Percentiles rank a stretch among this genome's conserved stretches.
phyloP scores from a whole-genome alignment of 768 basidiomycete genomes.

The Boletales sp. region DNA sequence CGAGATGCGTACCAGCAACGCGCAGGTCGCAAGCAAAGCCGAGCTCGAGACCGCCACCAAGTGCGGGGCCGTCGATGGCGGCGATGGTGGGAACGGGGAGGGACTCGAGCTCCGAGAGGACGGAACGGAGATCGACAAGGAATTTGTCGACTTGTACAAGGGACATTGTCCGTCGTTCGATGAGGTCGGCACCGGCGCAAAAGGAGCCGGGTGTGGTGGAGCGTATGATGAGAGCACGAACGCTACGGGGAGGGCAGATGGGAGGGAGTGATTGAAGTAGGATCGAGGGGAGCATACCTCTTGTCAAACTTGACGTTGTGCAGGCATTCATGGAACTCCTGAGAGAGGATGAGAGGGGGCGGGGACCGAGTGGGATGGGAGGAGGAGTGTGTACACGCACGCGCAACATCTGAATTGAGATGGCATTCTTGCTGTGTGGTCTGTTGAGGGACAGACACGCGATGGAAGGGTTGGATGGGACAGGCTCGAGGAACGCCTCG shows the following conservation, averaged over 20 bases:
- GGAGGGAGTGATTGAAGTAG: background rate
- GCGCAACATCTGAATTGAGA: slow-evolving; percentile 68
- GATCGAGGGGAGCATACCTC: slow-evolving; percentile 38
- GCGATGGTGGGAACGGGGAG: slow-evolving; percentile 88
- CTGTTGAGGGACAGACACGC: slow-evolving; percentile 75
- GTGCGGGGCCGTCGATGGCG: slow-evolving; percentile 89
- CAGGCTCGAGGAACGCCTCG: slow-evolving; percentile 48
- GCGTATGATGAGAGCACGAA: slow-evolving; percentile 79
- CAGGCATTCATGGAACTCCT: slow-evolving; percentile 73
- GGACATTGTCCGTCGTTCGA: slow-evolving; percentile 82
- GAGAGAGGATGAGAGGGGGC: slow-evolving; percentile 3
- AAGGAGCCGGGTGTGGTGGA: slow-evolving; percentile 78
- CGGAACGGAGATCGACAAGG: slow-evolving; percentile 67
- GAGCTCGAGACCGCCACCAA: slow-evolving; percentile 91
- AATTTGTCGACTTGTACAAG: slow-evolving; percentile 71
- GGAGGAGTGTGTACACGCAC: slow-evolving; percentile 33
- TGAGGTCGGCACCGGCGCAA: slow-evolving; percentile 90
- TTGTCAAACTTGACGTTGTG: slow-evolving; percentile 65
- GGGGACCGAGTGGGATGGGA: slow-evolving; percentile 2
- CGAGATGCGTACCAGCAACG: slow-evolving; percentile 65
- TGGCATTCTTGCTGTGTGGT: slow-evolving; percentile 83
- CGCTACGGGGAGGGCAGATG: slow-evolving; percentile 34
- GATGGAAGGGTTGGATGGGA: slow-evolving; percentile 58
- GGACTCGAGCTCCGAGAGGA: slow-evolving; percentile 72
- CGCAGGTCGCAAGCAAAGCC: slow-evolving; percentile 87